These are phyloP conservation scores for Clausena lansium DNA, from an alignment of 345 rosid species.

Conservation along the genomic window DNA sequence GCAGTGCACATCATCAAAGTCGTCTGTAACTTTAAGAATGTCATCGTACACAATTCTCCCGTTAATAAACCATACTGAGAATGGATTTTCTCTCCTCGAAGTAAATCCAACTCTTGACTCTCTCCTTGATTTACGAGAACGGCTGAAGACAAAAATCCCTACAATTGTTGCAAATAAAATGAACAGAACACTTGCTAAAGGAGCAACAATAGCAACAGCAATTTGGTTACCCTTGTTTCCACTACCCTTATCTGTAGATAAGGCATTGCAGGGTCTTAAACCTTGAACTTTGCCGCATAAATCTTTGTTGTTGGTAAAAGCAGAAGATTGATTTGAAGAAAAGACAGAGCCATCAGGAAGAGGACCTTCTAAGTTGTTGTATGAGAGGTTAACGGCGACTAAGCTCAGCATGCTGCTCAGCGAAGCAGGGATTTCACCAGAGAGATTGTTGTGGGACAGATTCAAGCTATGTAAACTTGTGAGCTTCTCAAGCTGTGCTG, in stretches of 20 bases:
- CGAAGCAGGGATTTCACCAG: constrained; percentile 28
- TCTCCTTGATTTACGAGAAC: background rate
- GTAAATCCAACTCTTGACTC: background rate
- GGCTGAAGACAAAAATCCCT: constrained; percentile 17
- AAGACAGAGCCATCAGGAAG: constrained; percentile 34
- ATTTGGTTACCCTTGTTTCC: constrained; percentile 1
- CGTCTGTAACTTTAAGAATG: constrained; percentile 30
- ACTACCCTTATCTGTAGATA: background rate
- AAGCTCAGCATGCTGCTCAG: constrained; percentile 29
- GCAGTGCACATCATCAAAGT: constrained; percentile 26
- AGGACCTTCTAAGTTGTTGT: constrained; percentile 42
- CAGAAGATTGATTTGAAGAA: constrained; percentile 2
- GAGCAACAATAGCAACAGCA: constrained; percentile 14
- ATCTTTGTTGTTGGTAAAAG: constrained; percentile 28
- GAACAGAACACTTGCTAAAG: constrained; percentile 14
- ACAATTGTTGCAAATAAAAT: constrained; percentile 4
- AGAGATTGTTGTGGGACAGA: constrained; percentile 35
- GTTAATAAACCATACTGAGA: constrained; percentile 17
- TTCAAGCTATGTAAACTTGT: constrained; percentile 25
- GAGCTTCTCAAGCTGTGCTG: constrained; percentile 32
- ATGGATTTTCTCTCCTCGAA: background rate
- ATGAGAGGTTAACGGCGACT: constrained; percentile 26
- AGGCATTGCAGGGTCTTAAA: constrained; percentile 22
- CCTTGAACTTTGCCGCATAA: constrained; percentile 25
- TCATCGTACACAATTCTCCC: constrained; percentile 29